A percentile compares a stretch with the other conserved stretches of the same genome.
Conservation (phyloP, 1,284 basidiomycete genomes). For the Pterula multifida region DNA sequence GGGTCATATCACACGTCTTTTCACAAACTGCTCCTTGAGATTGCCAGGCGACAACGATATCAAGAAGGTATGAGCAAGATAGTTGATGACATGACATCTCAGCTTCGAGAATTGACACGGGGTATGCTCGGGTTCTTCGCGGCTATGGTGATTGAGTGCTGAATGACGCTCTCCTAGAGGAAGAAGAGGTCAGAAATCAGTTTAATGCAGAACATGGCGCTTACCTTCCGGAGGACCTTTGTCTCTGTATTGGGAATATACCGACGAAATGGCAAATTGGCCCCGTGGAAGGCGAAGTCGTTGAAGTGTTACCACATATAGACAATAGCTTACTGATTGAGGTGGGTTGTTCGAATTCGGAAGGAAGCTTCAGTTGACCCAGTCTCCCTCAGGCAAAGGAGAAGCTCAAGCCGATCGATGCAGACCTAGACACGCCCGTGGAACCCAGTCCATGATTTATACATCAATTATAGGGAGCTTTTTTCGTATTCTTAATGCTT, state of each 20-base stretch:
- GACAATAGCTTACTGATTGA: not conserved
- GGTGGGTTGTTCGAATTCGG: too few relatives aligned
- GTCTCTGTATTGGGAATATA: constrained; percentile 56
- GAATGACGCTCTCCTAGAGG: constrained; percentile 35
- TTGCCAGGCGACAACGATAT: constrained; percentile 55
- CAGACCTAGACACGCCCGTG: too few relatives aligned
- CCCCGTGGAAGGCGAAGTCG: constrained; percentile 17
- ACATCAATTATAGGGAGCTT: too few relatives aligned
- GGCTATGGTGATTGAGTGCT: not conserved
- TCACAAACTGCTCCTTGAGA: constrained; percentile 57
- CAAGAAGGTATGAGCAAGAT: constrained; percentile 51
- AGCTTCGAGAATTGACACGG: constrained; percentile 50
- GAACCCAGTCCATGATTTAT: too few relatives aligned
- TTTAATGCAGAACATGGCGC: constrained; percentile 62
- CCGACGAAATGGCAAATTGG: constrained; percentile 60
- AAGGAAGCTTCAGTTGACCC: too few relatives aligned
- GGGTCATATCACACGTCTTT: constrained; percentile 59
- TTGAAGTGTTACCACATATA: not conserved
- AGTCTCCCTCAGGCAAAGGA: too few relatives aligned
- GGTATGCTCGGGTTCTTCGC: constrained; percentile 26
- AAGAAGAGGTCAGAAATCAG: constrained; percentile 44
- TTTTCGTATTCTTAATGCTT: too few relatives aligned
- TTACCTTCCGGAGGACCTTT: constrained; percentile 65
- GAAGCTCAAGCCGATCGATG: too few relatives aligned
- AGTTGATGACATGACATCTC: constrained; percentile 48